Conservation (phyloP, 176 grass and related monocot genomes). For the Cymbopogon citratus region DNA sequence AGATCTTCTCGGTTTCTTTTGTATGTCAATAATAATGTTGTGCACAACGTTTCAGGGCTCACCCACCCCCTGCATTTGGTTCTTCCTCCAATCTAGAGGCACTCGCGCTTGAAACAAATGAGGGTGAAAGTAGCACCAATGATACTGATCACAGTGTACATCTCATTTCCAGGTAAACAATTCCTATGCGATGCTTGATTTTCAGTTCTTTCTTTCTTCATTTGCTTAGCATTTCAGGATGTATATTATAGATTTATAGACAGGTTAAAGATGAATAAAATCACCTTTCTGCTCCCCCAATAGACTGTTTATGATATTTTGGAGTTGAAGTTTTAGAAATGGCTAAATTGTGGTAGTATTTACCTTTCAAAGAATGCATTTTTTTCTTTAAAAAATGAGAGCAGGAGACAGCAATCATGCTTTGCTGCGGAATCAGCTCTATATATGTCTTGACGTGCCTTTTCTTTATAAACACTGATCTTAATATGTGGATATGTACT, state of each 20-base stretch:
- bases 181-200: not conserved
- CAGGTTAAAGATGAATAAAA: not conserved
- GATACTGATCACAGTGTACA: conserved; percentile 43
- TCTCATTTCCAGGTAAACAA: conserved; percentile 44
- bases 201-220: not conserved
- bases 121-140: conserved; percentile 12
- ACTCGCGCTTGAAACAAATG: conserved; percentile 39
- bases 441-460: not conserved
- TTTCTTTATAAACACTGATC: not conserved
- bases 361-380: not conserved
- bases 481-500: not conserved
- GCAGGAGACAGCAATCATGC: not conserved
- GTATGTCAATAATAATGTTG: not conserved
- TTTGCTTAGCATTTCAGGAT: not conserved
- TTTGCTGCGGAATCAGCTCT: not conserved
- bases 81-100: conserved; percentile 64
- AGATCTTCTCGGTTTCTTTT: not conserved
- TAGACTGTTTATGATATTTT: not conserved
- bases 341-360: not conserved
- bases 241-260: not conserved
- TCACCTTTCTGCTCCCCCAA: not conserved
- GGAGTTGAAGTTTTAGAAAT: not conserved
- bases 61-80: conserved; percentile 61
- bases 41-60: conserved; percentile 30
- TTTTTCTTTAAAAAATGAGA: not conserved